Evolutionary conservation across 2,329 filamentous ascomycete genomes (phyloP).

Genomic region (Botrytis squamosa): DNA sequence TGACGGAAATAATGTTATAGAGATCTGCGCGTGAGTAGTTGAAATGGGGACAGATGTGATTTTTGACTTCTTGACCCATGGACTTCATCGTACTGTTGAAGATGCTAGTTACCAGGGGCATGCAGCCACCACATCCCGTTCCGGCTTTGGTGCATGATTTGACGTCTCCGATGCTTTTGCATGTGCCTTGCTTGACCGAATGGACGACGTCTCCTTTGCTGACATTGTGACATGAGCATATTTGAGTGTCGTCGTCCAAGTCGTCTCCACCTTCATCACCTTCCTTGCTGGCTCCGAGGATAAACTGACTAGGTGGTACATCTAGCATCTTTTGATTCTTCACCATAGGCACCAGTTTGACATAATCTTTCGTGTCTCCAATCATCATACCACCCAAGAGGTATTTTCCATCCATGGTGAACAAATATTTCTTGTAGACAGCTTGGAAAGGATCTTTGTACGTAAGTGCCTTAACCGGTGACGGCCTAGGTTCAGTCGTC

Average conservation of each 20-base stretch:
- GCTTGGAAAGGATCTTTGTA: conserved; percentile 87
- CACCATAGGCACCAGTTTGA: conserved; percentile 84
- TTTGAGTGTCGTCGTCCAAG: conserved; percentile 79
- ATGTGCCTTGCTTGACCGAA: conserved; percentile 71
- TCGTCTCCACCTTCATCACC: conserved; percentile 75
- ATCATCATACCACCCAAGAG: conserved; percentile 97
- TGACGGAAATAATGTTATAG: conserved; percentile 86
- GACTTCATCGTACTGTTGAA: conserved; percentile 86
- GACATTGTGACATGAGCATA: conserved; percentile 93
- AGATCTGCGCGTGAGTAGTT: conserved; percentile 79
- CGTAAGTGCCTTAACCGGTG: conserved; percentile 75
- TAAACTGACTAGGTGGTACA: conserved; percentile 76
- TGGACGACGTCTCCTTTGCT: conserved; percentile 77
- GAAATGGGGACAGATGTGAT: conserved; percentile 83
- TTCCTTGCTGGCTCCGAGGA: conserved; percentile 72
- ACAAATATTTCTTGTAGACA: conserved; percentile 92
- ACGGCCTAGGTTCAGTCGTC: conserved; percentile 54
- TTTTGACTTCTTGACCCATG: conserved; percentile 84
- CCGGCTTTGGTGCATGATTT: conserved; percentile 91
- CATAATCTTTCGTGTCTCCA: conserved; percentile 85
- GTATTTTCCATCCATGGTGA: conserved; percentile 86
- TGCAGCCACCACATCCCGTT: conserved; percentile 85
- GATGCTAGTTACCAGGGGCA: conserved; percentile 84
- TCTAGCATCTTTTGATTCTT: conserved; percentile 80
- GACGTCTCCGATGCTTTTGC: conserved; percentile 77